Percentiles rank a stretch among this genome's conserved stretches.
phyloP scores from a whole-genome alignment of 257 asterid genomes.

The Ocimum tenuiflorum region DNA sequence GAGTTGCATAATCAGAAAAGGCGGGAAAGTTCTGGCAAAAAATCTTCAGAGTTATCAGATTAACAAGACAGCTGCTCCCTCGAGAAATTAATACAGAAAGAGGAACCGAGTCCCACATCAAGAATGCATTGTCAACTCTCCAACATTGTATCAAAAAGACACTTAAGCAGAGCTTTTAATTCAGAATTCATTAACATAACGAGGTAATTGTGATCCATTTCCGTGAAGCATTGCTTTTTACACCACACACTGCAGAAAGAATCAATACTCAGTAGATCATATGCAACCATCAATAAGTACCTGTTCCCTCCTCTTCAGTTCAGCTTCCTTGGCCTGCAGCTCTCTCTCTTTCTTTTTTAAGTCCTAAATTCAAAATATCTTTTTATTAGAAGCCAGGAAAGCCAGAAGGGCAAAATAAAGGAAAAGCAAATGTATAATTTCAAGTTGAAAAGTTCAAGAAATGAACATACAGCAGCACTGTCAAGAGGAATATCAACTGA shows the following conservation, averaged over 20 bases:
- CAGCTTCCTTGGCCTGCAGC: conserved; percentile 90
- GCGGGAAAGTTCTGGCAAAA: no score
- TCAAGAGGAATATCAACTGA: conserved; percentile 87
- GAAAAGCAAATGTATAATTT: not conserved
- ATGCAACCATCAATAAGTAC: conserved; percentile 26
- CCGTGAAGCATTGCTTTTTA: not conserved
- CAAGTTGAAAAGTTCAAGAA: conserved; percentile 4
- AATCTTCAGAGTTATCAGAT: not conserved
- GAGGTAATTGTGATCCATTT: not conserved
- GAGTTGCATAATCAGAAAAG: no score
- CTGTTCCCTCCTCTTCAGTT: conserved; percentile 83
- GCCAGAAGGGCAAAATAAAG: not conserved
- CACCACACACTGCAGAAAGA: not conserved
- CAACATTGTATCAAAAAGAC: not conserved
- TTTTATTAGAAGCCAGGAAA: conserved; percentile 20
- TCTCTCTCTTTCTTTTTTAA: conserved; percentile 81
- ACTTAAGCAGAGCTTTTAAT: not conserved
- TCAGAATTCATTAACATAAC: not conserved
- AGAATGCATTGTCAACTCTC: not conserved
- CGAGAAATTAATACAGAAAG: no score
- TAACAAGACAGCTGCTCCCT: not conserved
- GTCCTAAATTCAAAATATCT: conserved; percentile 42
- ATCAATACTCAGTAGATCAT: conserved; percentile 3
- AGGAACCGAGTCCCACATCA: no score
- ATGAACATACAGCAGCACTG: conserved; percentile 48